A percentile compares a stretch with the other conserved stretches of the same genome.
These are phyloP conservation scores for Trichocladium uniseriatum DNA, from an alignment of 495 filamentous ascomycete genomes.

Conservation along the genomic window DNA sequence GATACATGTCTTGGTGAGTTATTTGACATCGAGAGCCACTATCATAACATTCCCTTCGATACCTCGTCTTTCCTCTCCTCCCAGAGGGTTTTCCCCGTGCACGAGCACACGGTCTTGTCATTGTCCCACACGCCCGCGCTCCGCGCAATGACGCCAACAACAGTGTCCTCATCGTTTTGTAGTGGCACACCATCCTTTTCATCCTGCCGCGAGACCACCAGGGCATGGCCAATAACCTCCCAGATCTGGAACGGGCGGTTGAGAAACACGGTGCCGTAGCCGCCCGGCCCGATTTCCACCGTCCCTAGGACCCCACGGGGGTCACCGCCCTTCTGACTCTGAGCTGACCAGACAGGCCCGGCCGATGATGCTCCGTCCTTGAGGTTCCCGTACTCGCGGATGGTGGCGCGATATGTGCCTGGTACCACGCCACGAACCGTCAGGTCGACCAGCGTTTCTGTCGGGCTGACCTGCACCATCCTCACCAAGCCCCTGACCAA, in stretches of 20 bases:
- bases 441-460: constrained; percentile 74
- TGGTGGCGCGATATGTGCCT: constrained; percentile 72
- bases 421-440: constrained; percentile 76
- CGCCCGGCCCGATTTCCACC: constrained; percentile 57
- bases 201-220: constrained; percentile 63
- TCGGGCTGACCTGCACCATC: constrained; percentile 70
- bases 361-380: constrained; percentile 70
- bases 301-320: constrained; percentile 63
- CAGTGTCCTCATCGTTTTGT: constrained; percentile 66
- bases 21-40: background rate
- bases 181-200: constrained; percentile 42
- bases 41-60: constrained; percentile 71
- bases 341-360: constrained; percentile 65
- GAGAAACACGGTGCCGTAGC: constrained; percentile 66
- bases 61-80: constrained; percentile 90
- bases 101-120: constrained; percentile 90
- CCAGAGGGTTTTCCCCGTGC: constrained; percentile 96
- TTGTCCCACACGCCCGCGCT: constrained; percentile 98
- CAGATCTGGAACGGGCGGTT: constrained; percentile 77
- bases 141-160: constrained; percentile 86
- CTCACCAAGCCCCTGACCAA: constrained; percentile 64
- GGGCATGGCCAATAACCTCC: constrained; percentile 88
- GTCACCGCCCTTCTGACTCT: constrained; percentile 10
- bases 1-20: constrained; percentile 2
- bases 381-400: constrained; percentile 84